A percentile compares a stretch with the other conserved stretches of the same genome.
Conservation (phyloP, 1,284 basidiomycete species). For the Entoloma clypeatum region DNA sequence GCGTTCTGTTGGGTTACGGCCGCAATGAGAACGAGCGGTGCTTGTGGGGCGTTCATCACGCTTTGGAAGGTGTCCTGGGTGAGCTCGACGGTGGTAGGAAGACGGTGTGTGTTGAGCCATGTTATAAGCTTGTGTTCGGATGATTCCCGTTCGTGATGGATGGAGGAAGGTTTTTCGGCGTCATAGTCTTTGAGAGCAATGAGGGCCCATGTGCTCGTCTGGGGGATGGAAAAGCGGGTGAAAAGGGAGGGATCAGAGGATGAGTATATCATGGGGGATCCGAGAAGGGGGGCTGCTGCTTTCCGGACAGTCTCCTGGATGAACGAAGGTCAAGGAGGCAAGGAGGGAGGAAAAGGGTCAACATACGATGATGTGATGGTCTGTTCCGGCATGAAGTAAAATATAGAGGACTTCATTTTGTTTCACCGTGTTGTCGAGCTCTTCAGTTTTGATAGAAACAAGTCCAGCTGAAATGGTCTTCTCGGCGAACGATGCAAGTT, state of each 20-base stretch:
- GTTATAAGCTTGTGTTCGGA: constrained; percentile 28
- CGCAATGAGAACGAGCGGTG: constrained; percentile 76
- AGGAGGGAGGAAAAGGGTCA: not conserved
- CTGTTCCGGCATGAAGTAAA: constrained; percentile 55
- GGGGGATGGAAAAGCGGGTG: constrained; percentile 48
- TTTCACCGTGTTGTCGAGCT: constrained; percentile 47
- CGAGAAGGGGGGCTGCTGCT: constrained; percentile 51
- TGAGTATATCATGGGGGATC: constrained; percentile 63
- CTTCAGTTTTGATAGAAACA: constrained; percentile 46
- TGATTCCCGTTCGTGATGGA: constrained; percentile 31
- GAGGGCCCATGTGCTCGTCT: constrained; percentile 51
- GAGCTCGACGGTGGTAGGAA: constrained; percentile 70
- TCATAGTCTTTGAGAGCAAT: constrained; percentile 77
- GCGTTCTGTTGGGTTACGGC: constrained; percentile 40
- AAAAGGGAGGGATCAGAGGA: constrained; percentile 51
- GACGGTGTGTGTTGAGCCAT: constrained; percentile 66
- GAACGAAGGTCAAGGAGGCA: not conserved
- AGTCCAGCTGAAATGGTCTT: constrained; percentile 57
- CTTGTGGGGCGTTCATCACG: constrained; percentile 75
- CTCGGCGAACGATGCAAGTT: constrained; percentile 67
- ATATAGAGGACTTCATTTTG: constrained; percentile 71
- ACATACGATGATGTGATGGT: constrained; percentile 43
- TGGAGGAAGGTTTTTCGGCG: constrained; percentile 34
- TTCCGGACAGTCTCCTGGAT: constrained; percentile 32
- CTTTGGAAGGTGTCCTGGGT: constrained; percentile 71